Evolutionary conservation across 768 basidiomycete species (phyloP).

Genomic region (Lactarius akahatsu): DNA sequence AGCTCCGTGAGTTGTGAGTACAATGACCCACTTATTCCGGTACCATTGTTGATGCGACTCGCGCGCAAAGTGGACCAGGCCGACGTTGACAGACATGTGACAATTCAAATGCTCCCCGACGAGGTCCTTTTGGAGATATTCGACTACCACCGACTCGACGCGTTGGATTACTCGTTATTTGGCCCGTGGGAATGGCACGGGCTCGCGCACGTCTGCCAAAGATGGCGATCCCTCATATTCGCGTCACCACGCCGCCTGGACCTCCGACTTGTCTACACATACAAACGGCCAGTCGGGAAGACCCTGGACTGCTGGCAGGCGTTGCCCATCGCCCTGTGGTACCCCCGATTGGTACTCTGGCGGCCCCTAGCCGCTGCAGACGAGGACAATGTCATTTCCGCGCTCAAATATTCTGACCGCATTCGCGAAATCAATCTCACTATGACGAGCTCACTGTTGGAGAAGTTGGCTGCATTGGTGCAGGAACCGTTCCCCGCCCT

Average conservation of each 20-base stretch:
- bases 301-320: slow-evolving; percentile 16
- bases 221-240: slow-evolving; percentile 21
- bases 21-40: not conserved
- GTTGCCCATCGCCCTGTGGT: slow-evolving; percentile 20
- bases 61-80: not conserved
- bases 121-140: slow-evolving; percentile 24
- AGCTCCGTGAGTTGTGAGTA: slow-evolving; percentile 3
- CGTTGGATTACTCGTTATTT: slow-evolving; percentile 7
- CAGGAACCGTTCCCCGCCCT: slow-evolving; percentile 8
- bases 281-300: slow-evolving; percentile 18
- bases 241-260: slow-evolving; percentile 16
- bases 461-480: slow-evolving; percentile 6
- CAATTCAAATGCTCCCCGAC: slow-evolving; percentile 17
- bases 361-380: slow-evolving; percentile 3
- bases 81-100: not conserved
- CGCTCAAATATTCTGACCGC: slow-evolving; percentile 13
- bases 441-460: slow-evolving; percentile 10
- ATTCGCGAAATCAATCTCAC: slow-evolving; percentile 25
- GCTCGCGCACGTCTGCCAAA: slow-evolving; percentile 19
- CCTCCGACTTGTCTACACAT: slow-evolving; percentile 23
- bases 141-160: slow-evolving; percentile 12
- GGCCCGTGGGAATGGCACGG: slow-evolving; percentile 25
- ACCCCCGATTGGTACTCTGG: slow-evolving; percentile 15
- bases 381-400: slow-evolving; percentile 17
- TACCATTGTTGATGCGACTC: not conserved